phyloP scores from a whole-genome alignment of 495 filamentous ascomycete genomes.

The Penicillium macrosclerotiorum region DNA sequence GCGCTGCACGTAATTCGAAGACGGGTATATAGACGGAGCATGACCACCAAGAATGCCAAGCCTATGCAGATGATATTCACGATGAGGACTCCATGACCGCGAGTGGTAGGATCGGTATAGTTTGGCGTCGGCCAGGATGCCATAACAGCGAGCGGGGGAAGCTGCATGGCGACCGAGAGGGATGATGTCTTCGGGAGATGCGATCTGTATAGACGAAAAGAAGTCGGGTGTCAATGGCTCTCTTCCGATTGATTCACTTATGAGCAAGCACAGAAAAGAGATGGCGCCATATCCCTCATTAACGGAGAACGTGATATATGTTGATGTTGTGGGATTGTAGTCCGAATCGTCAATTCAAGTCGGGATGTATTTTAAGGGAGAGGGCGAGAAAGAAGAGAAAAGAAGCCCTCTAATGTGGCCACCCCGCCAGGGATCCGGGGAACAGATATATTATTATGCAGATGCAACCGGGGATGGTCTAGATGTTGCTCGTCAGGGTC shows the following conservation, averaged over 20 bases:
- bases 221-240: not conserved
- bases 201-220: not conserved
- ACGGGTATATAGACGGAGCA: slow-evolving; percentile 50
- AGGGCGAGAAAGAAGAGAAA: slow-evolving; percentile 1
- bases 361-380: not conserved
- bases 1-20: slow-evolving; percentile 42
- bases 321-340: no score
- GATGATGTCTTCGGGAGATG: not conserved
- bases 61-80: slow-evolving; percentile 38
- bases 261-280: not conserved
- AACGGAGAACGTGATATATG: no score
- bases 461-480: not conserved
- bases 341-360: not conserved
- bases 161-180: slow-evolving; percentile 24
- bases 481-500: no score
- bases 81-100: slow-evolving; percentile 43
- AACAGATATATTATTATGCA: slow-evolving; percentile 6
- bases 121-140: slow-evolving; percentile 55
- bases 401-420: not conserved
- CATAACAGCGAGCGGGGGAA: slow-evolving; percentile 45
- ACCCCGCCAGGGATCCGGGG: slow-evolving; percentile 10
- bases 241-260: not conserved
- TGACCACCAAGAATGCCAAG: slow-evolving; percentile 40
- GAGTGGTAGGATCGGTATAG: slow-evolving; percentile 50
- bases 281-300: not conserved